phyloP scores from a whole-genome alignment of 139 green algal genomes.

The Chlamydomonas schloesseri region DNA sequence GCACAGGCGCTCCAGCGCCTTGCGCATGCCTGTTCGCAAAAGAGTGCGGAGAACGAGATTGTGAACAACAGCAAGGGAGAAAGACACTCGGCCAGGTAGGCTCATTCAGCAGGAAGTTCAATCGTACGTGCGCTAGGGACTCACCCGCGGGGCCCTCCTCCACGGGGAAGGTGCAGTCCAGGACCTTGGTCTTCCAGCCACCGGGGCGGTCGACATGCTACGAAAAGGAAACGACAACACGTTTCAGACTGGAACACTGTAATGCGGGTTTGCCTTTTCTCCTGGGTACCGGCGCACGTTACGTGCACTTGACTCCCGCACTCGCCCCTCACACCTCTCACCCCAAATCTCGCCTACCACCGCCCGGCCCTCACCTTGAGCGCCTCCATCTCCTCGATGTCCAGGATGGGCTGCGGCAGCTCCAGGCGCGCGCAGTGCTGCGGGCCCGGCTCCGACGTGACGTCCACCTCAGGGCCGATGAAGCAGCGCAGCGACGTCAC shows the following conservation, averaged over 20 bases:
- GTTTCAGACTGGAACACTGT: too few relatives aligned
- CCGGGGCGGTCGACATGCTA: conserved; percentile 33
- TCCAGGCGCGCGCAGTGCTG: conserved; percentile 84
- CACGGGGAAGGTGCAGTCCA: conserved; percentile 91
- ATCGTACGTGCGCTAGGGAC: too few relatives aligned
- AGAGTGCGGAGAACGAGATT: not conserved
- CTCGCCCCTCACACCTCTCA: too few relatives aligned
- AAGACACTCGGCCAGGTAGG: too few relatives aligned
- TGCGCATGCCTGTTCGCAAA: conserved; percentile 76
- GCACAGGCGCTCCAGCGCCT: conserved; percentile 81
- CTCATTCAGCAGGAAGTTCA: too few relatives aligned
- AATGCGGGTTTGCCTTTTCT: too few relatives aligned
- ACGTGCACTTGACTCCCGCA: too few relatives aligned
- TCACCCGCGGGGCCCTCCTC: conserved; percentile 67
- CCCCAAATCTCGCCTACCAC: too few relatives aligned
- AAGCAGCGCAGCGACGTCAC: conserved; percentile 94
- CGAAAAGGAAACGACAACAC: too few relatives aligned
- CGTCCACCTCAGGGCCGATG: conserved; percentile 93
- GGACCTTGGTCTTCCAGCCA: conserved; percentile 79
- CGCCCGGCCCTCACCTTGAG: conserved; percentile 22
- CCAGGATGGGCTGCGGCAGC: conserved; percentile 83
- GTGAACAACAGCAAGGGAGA: too few relatives aligned
- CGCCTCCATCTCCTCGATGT: conserved; percentile 82
- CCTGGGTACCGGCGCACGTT: too few relatives aligned
- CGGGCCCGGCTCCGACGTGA: conserved; percentile 65